Conservation (phyloP, 164 flowering plant species). For the Warburgia ugandensis region DNA sequence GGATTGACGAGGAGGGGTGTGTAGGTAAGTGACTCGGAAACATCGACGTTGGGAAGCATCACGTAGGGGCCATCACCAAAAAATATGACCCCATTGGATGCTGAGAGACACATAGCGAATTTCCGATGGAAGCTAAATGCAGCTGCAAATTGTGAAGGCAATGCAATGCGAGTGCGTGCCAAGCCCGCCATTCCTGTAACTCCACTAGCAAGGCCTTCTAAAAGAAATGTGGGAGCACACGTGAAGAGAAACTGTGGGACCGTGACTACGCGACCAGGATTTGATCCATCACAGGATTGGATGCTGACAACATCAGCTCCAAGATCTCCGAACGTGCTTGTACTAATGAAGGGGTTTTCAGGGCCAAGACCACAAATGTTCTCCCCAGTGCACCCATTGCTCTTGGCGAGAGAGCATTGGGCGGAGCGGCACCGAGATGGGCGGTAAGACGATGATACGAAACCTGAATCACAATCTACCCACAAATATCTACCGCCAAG, state of each 20-base stretch:
- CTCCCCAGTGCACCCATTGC: not conserved
- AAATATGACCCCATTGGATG: constrained; percentile 12
- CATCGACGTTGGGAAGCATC: constrained; percentile 12
- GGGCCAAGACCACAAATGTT: constrained; percentile 8
- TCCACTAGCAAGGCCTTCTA: constrained; percentile 9
- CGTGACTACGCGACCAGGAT: not conserved
- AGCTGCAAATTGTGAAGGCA: constrained; percentile 15
- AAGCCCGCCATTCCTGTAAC: constrained; percentile 12
- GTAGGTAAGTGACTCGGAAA: constrained; percentile 13
- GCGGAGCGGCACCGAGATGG: constrained; percentile 6
- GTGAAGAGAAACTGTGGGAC: constrained; percentile 9
- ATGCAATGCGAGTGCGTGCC: constrained; percentile 5
- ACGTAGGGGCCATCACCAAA: constrained; percentile 14
- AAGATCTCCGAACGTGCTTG: constrained; percentile 6
- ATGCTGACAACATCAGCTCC: constrained; percentile 7
- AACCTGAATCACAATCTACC: constrained; percentile 2
- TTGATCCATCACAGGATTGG: constrained; percentile 6
- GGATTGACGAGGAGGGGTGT: constrained; percentile 20
- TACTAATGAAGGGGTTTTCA: constrained; percentile 4
- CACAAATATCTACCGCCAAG: constrained; percentile 3
- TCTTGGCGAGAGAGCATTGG: not conserved
- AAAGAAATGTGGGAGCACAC: constrained; percentile 4
- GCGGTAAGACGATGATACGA: not conserved
- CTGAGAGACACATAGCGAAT: constrained; percentile 11
- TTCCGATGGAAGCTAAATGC: constrained; percentile 1